Base-by-base conservation (phyloP, 768 basidiomycete genomes). In the Calocybe gangraenosa region DNA sequence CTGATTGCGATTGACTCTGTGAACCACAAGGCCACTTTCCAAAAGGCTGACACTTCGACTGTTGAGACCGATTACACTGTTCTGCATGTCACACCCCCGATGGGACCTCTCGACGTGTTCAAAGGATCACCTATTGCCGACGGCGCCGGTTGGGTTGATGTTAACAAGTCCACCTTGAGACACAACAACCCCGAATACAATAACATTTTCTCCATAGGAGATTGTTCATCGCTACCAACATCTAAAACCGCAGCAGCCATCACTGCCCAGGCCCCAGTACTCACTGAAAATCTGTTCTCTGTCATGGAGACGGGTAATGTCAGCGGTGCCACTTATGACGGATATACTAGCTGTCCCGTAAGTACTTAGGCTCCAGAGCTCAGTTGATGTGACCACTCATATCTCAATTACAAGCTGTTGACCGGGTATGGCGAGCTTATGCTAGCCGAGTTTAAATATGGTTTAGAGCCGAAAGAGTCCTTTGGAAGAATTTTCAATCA, bases 241-340 rank as follows among this genome's bases (percentile, higher is more conserved):
- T 92, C 89, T 64, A 99, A 95, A 75, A 99, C 95, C 0, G 91
- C 88, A 0, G 94, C 95, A 11, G 95, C 94, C 4, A 87, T 97
- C 57, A 92, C 89, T 2, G 81, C 81, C 0, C 92, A 99, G 64
- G 83, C 88, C 1, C 95, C 95, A 9, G 84, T 99, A 3, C 74
- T 98, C 36, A 79, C 84, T 1, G 89, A 97, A 66, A 98, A 97
- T 66, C 48, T 97, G 30, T 84, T 81, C 62, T 81, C 81, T 20
- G 67, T 87, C 23, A 67, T 92, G 60, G 78, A 86, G 53, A 81
- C 77, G 1, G 93, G 92, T 25, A 76, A 77, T 52, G 63, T 90
- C 37, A 74, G 81, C 21, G 56, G 61, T 33, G 93, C 89, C 2
- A 66, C 59, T 37, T 99, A 99, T 58, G 84, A 92, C 59, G 93